Conservation (phyloP, 2,329 filamentous ascomycete genomes). For the Emericellopsis atlantica region DNA sequence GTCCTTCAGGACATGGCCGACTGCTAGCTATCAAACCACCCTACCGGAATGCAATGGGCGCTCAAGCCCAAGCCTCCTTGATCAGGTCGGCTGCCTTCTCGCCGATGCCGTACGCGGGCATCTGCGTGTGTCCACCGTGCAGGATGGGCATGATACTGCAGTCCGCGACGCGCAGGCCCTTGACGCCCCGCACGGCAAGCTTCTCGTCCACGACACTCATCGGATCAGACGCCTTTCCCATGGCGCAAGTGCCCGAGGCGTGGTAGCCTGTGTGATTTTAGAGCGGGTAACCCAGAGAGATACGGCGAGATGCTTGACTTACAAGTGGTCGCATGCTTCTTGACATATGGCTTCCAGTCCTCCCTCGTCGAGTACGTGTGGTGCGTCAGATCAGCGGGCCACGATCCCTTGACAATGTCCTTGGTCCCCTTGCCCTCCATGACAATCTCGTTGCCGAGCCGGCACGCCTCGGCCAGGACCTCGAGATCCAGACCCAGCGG, state of each 20-base stretch:
- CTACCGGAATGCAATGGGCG: no score
- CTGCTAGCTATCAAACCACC: no score
- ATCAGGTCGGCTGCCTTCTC: slow-evolving; percentile 37
- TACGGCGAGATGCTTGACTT: slow-evolving; percentile 12
- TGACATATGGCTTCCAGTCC: slow-evolving; percentile 45
- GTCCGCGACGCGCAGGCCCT: slow-evolving; percentile 39
- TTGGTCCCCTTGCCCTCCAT: slow-evolving; percentile 42
- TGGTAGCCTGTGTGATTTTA: slow-evolving; percentile 32
- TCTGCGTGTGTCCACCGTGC: slow-evolving; percentile 35
- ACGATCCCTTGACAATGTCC: slow-evolving; percentile 45
- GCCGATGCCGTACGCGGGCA: slow-evolving; percentile 45
- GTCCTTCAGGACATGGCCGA: no score
- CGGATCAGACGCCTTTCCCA: slow-evolving; percentile 34
- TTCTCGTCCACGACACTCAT: slow-evolving; percentile 39
- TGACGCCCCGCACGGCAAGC: slow-evolving; percentile 37
- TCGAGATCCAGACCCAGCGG: slow-evolving; percentile 37
- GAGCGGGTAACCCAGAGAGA: not conserved
- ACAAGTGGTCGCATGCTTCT: slow-evolving; percentile 48
- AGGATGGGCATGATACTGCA: slow-evolving; percentile 38
- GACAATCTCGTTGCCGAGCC: slow-evolving; percentile 22
- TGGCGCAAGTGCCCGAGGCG: slow-evolving; percentile 41
- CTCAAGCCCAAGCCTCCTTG: slow-evolving; percentile 15
- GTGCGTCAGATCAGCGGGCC: slow-evolving; percentile 38
- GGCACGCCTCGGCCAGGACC: slow-evolving; percentile 29
- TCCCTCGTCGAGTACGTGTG: slow-evolving; percentile 39